Percentiles rank a stretch among this genome's conserved stretches.
Evolutionary conservation across 2,329 filamentous ascomycete genomes (phyloP).

Genomic region (Stachybotrys chlorohalonatus): DNA sequence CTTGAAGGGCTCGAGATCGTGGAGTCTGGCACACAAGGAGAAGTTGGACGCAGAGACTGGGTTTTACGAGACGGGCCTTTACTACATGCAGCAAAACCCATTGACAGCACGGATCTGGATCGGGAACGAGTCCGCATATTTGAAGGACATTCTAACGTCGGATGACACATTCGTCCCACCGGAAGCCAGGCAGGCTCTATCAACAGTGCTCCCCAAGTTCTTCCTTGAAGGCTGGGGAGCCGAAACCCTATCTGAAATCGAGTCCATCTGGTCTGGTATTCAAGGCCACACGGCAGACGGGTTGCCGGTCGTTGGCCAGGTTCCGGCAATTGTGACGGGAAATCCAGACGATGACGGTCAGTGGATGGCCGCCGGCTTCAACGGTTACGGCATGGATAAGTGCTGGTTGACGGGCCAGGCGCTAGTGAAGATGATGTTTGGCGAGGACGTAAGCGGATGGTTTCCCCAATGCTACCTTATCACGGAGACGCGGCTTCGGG

Average conservation of each 20-base stretch:
- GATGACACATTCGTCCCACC: constrained; percentile 32
- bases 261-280: constrained; percentile 37
- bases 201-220: constrained; percentile 26
- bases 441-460: constrained; percentile 11
- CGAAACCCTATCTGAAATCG: constrained; percentile 14
- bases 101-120: constrained; percentile 35
- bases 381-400: constrained; percentile 40
- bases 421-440: constrained; percentile 14
- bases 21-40: constrained; percentile 33
- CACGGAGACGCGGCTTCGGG: neutral
- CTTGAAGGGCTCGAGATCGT: constrained; percentile 25
- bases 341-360: constrained; percentile 20
- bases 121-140: constrained; percentile 35
- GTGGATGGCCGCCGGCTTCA: constrained; percentile 39
- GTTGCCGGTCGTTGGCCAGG: constrained; percentile 35
- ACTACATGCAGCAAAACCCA: constrained; percentile 15
- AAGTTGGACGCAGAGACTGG: constrained; percentile 39
- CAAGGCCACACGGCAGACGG: constrained; percentile 34
- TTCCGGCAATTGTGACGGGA: constrained; percentile 19
- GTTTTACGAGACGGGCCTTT: constrained; percentile 15
- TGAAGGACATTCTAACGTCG: constrained; percentile 29
- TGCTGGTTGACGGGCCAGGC: constrained; percentile 39
- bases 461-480: constrained; percentile 4
- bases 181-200: constrained; percentile 19
- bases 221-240: constrained; percentile 23